phyloP scores from a whole-genome alignment of 208 protist species.

The Leishmania mexicana region DNA sequence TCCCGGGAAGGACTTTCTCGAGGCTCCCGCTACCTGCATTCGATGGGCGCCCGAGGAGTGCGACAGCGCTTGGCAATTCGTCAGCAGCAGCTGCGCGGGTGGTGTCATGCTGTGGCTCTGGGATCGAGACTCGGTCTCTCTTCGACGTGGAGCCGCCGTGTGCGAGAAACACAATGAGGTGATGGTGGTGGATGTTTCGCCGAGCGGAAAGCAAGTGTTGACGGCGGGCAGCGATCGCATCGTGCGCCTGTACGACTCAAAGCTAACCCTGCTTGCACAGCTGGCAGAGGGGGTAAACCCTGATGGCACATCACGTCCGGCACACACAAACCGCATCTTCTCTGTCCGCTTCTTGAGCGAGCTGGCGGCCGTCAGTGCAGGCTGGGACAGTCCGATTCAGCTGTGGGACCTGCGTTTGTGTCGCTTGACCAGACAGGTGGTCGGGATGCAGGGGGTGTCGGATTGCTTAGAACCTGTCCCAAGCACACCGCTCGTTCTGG shows the following conservation, averaged over 20 bases:
- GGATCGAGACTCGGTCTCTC: constrained; percentile 34
- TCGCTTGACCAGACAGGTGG: constrained; percentile 58
- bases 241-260: constrained; percentile 77
- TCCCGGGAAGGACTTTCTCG: constrained; percentile 40
- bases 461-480: constrained; percentile 79
- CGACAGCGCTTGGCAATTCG: constrained; percentile 32
- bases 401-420: constrained; percentile 81
- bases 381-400: constrained; percentile 90
- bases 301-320: constrained; percentile 35
- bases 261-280: constrained; percentile 33
- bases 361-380: constrained; percentile 59
- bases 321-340: constrained; percentile 88
- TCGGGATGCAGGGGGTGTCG: constrained; percentile 51
- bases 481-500: constrained; percentile 51
- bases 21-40: constrained; percentile 59
- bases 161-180: constrained; percentile 77
- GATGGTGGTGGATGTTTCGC: constrained; percentile 61
- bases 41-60: constrained; percentile 49
- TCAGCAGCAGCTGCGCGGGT: constrained; percentile 63
- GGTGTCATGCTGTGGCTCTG: constrained; percentile 69
- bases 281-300: constrained; percentile 45
- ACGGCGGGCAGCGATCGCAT: constrained; percentile 86
- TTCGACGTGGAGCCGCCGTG: constrained; percentile 19
- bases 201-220: constrained; percentile 50
- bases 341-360: constrained; percentile 62